Evolutionary conservation across 208 protist species (phyloP).

Genomic region (Phytomonas sp.): DNA sequence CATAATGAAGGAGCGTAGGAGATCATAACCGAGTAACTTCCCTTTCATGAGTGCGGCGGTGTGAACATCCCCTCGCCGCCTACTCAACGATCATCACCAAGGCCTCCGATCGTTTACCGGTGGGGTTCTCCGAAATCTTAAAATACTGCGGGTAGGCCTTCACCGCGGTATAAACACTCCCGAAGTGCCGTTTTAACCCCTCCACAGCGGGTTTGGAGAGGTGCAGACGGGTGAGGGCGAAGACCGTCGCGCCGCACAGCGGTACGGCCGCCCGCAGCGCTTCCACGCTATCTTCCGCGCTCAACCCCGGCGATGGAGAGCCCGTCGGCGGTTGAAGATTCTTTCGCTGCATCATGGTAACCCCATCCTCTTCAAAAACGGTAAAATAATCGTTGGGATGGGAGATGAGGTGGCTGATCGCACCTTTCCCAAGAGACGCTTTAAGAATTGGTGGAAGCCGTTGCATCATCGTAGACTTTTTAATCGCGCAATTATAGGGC

Average conservation of each 20-base stretch:
- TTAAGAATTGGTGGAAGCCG: conserved; percentile 59
- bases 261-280: conserved; percentile 51
- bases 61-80: not conserved
- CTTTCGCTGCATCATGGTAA: conserved; percentile 42
- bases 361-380: conserved; percentile 25
- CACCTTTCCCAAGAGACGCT: conserved; percentile 17
- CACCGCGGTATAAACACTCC: conserved; percentile 30
- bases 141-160: conserved; percentile 73
- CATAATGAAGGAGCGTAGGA: no score
- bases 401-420: conserved; percentile 13
- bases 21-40: no score
- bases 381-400: conserved; percentile 26
- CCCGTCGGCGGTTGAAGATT: conserved; percentile 13
- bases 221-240: conserved; percentile 34
- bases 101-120: no score
- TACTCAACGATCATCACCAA: not conserved
- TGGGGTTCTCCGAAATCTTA: not conserved
- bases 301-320: conserved; percentile 19
- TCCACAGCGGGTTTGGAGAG: conserved; percentile 22
- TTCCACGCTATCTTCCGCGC: conserved; percentile 64
- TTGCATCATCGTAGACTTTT: conserved; percentile 17
- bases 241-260: conserved; percentile 45
- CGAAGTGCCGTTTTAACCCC: conserved; percentile 49
- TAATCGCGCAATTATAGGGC: conserved; percentile 34
- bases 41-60: no score